Evolutionary conservation across 2,329 filamentous ascomycete species (phyloP).

Genomic region (Xylaria sp.): DNA sequence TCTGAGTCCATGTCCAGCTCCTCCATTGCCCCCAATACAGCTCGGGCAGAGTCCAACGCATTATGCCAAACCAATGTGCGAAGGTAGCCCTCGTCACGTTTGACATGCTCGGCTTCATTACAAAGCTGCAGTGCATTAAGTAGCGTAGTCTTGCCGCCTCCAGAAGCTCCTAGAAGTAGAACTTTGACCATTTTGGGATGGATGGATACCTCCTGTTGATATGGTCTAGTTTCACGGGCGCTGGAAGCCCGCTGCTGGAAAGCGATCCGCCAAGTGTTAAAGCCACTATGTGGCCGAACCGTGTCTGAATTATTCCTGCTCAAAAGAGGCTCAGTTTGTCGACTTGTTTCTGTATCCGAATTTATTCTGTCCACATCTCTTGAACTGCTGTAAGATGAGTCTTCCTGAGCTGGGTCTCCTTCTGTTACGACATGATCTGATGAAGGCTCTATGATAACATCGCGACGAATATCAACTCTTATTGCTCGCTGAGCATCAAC

Average conservation of each 20-base stretch:
- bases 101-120: not conserved
- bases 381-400: not conserved
- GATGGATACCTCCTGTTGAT: not conserved
- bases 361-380: not conserved
- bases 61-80: slow-evolving; percentile 22
- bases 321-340: not conserved
- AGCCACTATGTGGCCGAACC: not conserved
- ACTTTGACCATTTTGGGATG: slow-evolving; percentile 9
- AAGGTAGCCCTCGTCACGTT: not conserved
- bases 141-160: slow-evolving; percentile 27
- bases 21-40: slow-evolving; percentile 15
- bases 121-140: slow-evolving; percentile 9
- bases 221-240: not conserved
- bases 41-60: slow-evolving; percentile 13
- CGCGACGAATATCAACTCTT: not conserved
- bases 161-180: slow-evolving; percentile 27
- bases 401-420: not conserved
- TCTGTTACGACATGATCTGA: not conserved
- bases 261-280: slow-evolving; percentile 1
- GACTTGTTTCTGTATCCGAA: not conserved
- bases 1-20: not conserved
- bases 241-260: not conserved
- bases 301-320: not conserved
- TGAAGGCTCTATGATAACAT: not conserved
- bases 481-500: not conserved